Percentiles rank a stretch among this genome's conserved stretches.
These are phyloP conservation scores for Paulownia fortunei DNA, from an alignment of 257 asterid species.

Conservation along the genomic window DNA sequence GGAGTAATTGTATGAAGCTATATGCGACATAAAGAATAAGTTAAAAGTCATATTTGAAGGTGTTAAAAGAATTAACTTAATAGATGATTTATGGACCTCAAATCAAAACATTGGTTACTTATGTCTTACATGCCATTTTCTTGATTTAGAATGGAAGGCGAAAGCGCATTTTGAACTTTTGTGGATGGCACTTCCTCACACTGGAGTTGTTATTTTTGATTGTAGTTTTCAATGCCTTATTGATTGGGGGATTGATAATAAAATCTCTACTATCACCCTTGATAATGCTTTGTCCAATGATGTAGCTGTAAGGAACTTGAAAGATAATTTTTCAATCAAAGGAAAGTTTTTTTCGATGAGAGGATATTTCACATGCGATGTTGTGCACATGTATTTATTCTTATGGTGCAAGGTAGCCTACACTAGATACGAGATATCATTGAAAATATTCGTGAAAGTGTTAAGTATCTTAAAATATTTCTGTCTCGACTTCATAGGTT, in stretches of 20 bases:
- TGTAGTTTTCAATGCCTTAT: not conserved
- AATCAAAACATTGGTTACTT: not conserved
- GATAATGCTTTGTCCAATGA: not conserved
- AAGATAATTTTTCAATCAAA: not conserved
- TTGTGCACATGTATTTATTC: not conserved
- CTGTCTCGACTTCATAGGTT: not conserved
- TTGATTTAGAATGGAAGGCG: conserved; percentile 1
- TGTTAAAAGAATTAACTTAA: not conserved
- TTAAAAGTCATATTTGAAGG: not conserved
- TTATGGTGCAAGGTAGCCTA: not conserved
- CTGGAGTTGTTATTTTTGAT: too few species aligned
- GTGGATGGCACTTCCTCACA: too few species aligned
- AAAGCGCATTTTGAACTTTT: not conserved
- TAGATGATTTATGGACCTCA: not conserved
- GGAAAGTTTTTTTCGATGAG: not conserved
- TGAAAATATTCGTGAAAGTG: not conserved
- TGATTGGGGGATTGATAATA: conserved; percentile 20
- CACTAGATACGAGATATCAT: not conserved
- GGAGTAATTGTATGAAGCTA: conserved; percentile 7
- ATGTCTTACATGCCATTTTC: not conserved
- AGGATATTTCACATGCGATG: not conserved
- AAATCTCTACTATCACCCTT: not conserved
- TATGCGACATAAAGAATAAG: not conserved
- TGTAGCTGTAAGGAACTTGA: not conserved
- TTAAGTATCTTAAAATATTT: not conserved